Evolutionary conservation across 2,329 filamentous ascomycete genomes (phyloP).

Genomic region (Pezicula rhizophila): DNA sequence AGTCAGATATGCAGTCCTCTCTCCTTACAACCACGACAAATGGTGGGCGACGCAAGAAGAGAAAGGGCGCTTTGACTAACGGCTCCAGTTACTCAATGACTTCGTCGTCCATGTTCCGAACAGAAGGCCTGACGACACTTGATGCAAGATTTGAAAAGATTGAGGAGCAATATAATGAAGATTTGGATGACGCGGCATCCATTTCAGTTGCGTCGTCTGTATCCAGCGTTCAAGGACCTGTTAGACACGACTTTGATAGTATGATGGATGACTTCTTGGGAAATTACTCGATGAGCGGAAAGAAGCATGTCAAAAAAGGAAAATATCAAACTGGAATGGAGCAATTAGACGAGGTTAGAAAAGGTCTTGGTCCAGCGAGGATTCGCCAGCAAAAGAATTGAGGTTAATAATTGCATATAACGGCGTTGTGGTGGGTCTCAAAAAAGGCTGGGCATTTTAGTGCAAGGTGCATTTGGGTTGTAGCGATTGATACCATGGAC

Average conservation of each 20-base stretch:
- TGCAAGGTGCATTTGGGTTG: too few species aligned
- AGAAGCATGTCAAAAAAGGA: slow-evolving; percentile 72
- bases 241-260: slow-evolving; percentile 74
- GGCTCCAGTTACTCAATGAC: slow-evolving; percentile 89
- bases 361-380: slow-evolving; percentile 70
- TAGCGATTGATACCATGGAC: too few species aligned
- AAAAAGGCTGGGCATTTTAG: too few species aligned
- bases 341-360: slow-evolving; percentile 85
- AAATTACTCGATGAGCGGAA: slow-evolving; percentile 63
- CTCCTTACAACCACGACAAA: slow-evolving; percentile 71
- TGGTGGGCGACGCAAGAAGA: slow-evolving; percentile 82
- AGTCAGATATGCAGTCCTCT: slow-evolving; percentile 63
- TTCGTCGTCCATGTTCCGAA: slow-evolving; percentile 78
- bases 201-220: slow-evolving; percentile 59
- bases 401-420: background rate
- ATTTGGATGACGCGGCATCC: slow-evolving; percentile 55
- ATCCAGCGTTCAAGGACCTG: slow-evolving; percentile 61
- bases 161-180: slow-evolving; percentile 71
- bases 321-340: slow-evolving; percentile 76
- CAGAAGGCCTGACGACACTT: slow-evolving; percentile 76
- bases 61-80: slow-evolving; percentile 87
- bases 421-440: too few species aligned
- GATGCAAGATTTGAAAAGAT: slow-evolving; percentile 90
- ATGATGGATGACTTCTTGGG: slow-evolving; percentile 93
- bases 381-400: slow-evolving; percentile 33